phyloP scores from a whole-genome alignment of 352 stramenopile species.

The Globisporangium sylvaticum region DNA sequence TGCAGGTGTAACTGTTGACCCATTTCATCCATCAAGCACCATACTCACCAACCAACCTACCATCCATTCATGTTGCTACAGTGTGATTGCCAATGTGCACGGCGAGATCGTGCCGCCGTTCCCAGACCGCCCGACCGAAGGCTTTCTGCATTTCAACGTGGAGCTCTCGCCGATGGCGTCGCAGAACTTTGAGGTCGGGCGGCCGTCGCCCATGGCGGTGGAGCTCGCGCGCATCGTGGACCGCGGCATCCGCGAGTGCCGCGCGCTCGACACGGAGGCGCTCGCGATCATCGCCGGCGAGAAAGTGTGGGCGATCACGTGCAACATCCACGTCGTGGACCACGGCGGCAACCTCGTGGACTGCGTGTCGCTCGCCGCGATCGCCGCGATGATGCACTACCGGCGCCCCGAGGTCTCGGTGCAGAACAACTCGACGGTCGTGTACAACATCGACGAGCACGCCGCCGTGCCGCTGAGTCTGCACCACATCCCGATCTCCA shows the following conservation, averaged over 20 bases:
- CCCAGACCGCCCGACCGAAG: slow-evolving; percentile 82
- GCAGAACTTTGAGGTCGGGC: slow-evolving; percentile 67
- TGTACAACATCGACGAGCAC: slow-evolving; percentile 87
- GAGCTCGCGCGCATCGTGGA: slow-evolving; percentile 90
- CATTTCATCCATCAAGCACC: not conserved
- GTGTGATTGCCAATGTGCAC: slow-evolving; percentile 78
- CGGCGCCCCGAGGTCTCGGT: slow-evolving; percentile 87
- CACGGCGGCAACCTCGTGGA: slow-evolving; percentile 92
- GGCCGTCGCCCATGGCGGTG: slow-evolving; percentile 44
- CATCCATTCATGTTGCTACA: slow-evolving; percentile 14
- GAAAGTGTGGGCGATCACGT: slow-evolving; percentile 93
- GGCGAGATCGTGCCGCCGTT: slow-evolving; percentile 85
- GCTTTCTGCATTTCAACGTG: slow-evolving; percentile 83
- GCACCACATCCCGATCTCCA: slow-evolving; percentile 94
- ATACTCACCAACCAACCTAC: not conserved
- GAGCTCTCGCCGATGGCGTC: slow-evolving; percentile 83
- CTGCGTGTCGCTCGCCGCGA: slow-evolving; percentile 88
- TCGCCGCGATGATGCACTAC: slow-evolving; percentile 93
- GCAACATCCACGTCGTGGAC: slow-evolving; percentile 90
- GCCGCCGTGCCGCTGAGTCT: slow-evolving; percentile 90
- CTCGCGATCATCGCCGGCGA: slow-evolving; percentile 91
- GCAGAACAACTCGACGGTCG: slow-evolving; percentile 43
- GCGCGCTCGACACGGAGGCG: slow-evolving; percentile 92
- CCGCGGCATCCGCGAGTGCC: slow-evolving; percentile 87
- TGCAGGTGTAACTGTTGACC: not conserved